Base-by-base conservation (phyloP, 495 filamentous ascomycete genomes). In the Penicillium simplicissimum region DNA sequence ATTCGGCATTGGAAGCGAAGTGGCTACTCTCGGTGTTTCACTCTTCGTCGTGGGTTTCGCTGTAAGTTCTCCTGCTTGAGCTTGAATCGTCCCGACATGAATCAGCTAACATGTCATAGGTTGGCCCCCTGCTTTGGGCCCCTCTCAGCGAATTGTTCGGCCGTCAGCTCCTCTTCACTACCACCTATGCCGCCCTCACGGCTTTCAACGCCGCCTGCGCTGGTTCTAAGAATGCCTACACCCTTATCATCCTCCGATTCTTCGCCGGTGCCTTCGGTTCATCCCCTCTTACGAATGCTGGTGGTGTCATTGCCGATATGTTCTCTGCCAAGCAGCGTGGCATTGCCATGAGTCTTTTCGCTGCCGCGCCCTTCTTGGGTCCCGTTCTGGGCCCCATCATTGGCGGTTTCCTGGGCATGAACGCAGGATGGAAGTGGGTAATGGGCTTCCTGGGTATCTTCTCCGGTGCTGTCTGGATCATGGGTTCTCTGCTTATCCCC, bases 191-290 rank as follows among this genome's bases (percentile, higher is more conserved):
- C 36, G 80, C 80, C 23, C 79, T 92, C 33, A 85, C 89, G 19
- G 83, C 84, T 0, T 92, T 93, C 79, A 90, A 84, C 64, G 86
- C 84, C 60, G 90, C 82, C 23, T 82, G 81, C 45, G 84, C 86
- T 3, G 82, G 84, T 14, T 71, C 87, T 1, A 76, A 85, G 60
- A 91, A 90, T 63, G 82, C 86, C 49, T 72, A 82, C 63, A 84
- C 86, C 2, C 76, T 95, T 1, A 76, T 93, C 53, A 83, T 93
- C 61, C 81, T 92, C 31, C 88, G 91, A 23, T 92, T 93, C 80
- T 87, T 93, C 55, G 88, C 87, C 28, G 88, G 91, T 54, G 79
- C 88, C n/a, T 90, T 92, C 70, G 91, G 91, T 33, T 86, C 87
- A 2, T 89, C 88, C 1, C 84, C 88, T 33, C 66, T 92, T 57